Evolutionary conservation across 2,329 filamentous ascomycete species (phyloP).

Genomic region (Coniosporium tulheliwenetii): DNA sequence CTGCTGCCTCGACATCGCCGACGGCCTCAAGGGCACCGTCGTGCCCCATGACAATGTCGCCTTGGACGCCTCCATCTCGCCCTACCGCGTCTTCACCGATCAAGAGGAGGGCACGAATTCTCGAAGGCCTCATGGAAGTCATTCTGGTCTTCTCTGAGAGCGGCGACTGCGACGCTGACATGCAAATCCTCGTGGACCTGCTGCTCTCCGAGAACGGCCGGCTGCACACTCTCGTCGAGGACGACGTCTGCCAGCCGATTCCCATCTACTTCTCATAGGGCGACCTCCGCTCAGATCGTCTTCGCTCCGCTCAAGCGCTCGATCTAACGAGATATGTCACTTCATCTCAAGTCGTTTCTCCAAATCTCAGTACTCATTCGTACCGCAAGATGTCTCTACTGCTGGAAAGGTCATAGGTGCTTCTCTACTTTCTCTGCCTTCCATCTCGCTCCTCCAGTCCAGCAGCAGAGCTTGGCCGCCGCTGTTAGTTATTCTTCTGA

Average conservation of each 20-base stretch:
- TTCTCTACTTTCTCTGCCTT: no score
- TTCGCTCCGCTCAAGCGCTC: no score
- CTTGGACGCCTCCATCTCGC: constrained; percentile 52
- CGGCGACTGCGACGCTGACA: constrained; percentile 58
- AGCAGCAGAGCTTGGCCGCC: no score
- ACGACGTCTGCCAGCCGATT: constrained; percentile 50
- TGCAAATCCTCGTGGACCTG: constrained; percentile 63
- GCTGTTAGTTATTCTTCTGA: no score
- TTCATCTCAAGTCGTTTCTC: no score
- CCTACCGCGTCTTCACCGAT: constrained; percentile 51
- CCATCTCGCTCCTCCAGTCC: no score
- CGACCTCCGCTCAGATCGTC: constrained; percentile 46
- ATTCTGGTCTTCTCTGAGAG: constrained; percentile 64
- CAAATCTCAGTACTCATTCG: no score
- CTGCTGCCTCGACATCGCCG: constrained; percentile 56
- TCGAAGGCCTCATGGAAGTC: constrained; percentile 53
- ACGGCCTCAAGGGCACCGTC: constrained; percentile 59
- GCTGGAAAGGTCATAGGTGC: no score
- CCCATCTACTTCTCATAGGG: constrained; percentile 61
- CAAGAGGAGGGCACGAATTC: constrained; percentile 58
- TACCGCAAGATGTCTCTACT: no score
- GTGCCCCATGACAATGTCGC: constrained; percentile 61
- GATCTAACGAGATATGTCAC: no score
- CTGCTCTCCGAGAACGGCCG: constrained; percentile 52
- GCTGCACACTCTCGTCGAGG: constrained; percentile 47